phyloP scores from a whole-genome alignment of 1,139 yeast species.

The Wickerhamiella infanticola region DNA sequence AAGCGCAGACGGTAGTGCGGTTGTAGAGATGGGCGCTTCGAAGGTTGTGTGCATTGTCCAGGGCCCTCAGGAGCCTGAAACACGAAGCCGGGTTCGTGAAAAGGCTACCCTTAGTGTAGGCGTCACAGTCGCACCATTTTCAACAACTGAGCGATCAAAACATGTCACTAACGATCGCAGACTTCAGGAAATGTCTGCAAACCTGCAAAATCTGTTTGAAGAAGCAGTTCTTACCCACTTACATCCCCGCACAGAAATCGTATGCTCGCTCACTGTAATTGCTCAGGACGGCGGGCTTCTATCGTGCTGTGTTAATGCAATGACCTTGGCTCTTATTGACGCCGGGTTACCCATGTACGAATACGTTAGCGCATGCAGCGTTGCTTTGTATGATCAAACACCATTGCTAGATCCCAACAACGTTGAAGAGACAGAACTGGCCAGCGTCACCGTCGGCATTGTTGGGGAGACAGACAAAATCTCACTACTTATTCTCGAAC shows the following conservation, averaged over 20 bases:
- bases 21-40: constrained; percentile 84
- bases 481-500: constrained; percentile 60
- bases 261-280: constrained; percentile 57
- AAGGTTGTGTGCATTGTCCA: constrained; percentile 72
- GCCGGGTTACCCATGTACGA: constrained; percentile 95
- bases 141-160: constrained; percentile 63
- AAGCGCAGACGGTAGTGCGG: constrained; percentile 85
- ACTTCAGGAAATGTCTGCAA: constrained; percentile 58
- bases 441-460: constrained; percentile 67
- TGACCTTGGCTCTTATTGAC: constrained; percentile 78
- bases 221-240: constrained; percentile 61
- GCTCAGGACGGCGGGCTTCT: constrained; percentile 86
- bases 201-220: constrained; percentile 64
- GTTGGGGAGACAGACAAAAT: constrained; percentile 71
- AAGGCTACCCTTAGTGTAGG: constrained; percentile 47
- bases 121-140: constrained; percentile 64
- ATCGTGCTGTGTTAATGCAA: constrained; percentile 71
- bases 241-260: constrained; percentile 72
- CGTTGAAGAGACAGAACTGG: constrained; percentile 70
- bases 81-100: constrained; percentile 27
- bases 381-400: constrained; percentile 54
- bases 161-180: constrained; percentile 31
- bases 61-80: constrained; percentile 78
- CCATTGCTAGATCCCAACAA: constrained; percentile 72
- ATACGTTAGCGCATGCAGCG: constrained; percentile 64